phyloP scores from a whole-genome alignment of 371 early-diverging fungal species.

The Syncephalastrum monosporum region DNA sequence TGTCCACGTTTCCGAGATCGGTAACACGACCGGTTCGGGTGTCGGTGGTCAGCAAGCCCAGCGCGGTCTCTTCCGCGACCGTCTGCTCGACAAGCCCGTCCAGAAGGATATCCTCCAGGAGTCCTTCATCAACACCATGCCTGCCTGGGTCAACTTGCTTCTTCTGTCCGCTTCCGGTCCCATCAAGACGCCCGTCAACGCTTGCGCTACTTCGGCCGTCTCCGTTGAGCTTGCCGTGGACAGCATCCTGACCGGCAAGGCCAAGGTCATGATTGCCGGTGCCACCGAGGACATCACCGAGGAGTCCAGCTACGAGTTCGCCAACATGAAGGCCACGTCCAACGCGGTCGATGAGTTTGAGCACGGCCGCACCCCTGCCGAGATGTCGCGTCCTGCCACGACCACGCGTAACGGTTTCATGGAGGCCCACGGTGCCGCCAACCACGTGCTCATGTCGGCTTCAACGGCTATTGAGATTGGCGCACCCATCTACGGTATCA shows the following conservation, averaged over 20 bases:
- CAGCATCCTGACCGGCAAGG: conserved; percentile 88
- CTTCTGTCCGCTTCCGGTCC: conserved; percentile 93
- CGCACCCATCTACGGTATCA: conserved; percentile 91
- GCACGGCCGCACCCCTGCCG: conserved; percentile 83
- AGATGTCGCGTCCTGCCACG: conserved; percentile 93
- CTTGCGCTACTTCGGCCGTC: conserved; percentile 93
- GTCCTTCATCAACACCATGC: conserved; percentile 94
- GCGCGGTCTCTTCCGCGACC: conserved; percentile 77
- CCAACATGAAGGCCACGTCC: conserved; percentile 96
- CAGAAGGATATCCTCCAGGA: conserved; percentile 96
- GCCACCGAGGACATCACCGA: conserved; percentile 94
- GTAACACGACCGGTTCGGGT: conserved; percentile 88
- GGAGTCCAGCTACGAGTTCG: conserved; percentile 94
- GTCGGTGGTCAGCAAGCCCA: conserved; percentile 86
- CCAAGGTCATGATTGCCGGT: conserved; percentile 94
- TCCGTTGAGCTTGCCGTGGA: conserved; percentile 93
- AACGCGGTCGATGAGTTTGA: conserved; percentile 84
- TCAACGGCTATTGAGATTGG: conserved; percentile 92
- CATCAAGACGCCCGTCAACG: conserved; percentile 95
- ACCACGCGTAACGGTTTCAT: conserved; percentile 94
- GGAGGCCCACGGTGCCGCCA: conserved; percentile 94
- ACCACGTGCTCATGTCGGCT: conserved; percentile 90
- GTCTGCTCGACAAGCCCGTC: conserved; percentile 82
- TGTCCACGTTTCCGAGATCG: conserved; percentile 93
- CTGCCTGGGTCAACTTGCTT: conserved; percentile 97